Percentiles rank a stretch among this genome's conserved stretches.
Conservation (phyloP, 2,329 filamentous ascomycete genomes). For the Aspergillus sergii region DNA sequence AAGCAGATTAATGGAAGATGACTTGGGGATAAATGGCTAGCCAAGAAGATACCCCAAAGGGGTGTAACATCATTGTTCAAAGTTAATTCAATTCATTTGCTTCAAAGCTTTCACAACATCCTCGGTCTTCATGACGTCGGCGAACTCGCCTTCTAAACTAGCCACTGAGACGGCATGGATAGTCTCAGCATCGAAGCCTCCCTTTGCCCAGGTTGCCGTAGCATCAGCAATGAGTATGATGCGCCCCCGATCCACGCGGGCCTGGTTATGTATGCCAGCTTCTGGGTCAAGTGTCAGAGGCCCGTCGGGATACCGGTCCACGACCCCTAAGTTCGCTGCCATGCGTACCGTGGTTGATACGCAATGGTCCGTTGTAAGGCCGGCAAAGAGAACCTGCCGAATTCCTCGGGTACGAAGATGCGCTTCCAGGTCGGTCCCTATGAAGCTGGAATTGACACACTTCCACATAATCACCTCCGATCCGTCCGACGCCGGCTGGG, state of each 20-base stretch:
- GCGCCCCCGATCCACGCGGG: slow-evolving; percentile 29
- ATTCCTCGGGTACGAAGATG: slow-evolving; percentile 37
- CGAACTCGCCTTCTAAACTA: slow-evolving; percentile 52
- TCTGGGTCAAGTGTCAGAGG: slow-evolving; percentile 3
- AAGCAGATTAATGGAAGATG: not conserved
- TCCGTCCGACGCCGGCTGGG: slow-evolving; percentile 29
- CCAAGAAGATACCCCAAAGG: not conserved
- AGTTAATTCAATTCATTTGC: slow-evolving; percentile 4
- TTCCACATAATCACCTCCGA: slow-evolving; percentile 48
- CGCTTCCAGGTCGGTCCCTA: slow-evolving; percentile 47
- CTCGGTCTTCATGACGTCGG: slow-evolving; percentile 41
- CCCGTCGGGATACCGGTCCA: slow-evolving; percentile 31
- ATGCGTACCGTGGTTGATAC: slow-evolving; percentile 53
- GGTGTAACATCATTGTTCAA: not conserved
- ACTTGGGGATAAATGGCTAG: not conserved
- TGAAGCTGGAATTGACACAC: slow-evolving; percentile 50
- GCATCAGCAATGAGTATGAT: slow-evolving; percentile 51
- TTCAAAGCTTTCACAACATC: slow-evolving; percentile 38
- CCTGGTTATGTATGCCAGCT: slow-evolving; percentile 20
- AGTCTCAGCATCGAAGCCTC: slow-evolving; percentile 48
- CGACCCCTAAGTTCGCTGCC: slow-evolving; percentile 51
- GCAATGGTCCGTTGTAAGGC: slow-evolving; percentile 54
- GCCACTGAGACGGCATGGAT: slow-evolving; percentile 49
- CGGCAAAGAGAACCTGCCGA: slow-evolving; percentile 45
- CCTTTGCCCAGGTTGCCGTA: slow-evolving; percentile 50